phyloP scores from a whole-genome alignment of 805 yeast genomes.

The Pichia heedii region DNA sequence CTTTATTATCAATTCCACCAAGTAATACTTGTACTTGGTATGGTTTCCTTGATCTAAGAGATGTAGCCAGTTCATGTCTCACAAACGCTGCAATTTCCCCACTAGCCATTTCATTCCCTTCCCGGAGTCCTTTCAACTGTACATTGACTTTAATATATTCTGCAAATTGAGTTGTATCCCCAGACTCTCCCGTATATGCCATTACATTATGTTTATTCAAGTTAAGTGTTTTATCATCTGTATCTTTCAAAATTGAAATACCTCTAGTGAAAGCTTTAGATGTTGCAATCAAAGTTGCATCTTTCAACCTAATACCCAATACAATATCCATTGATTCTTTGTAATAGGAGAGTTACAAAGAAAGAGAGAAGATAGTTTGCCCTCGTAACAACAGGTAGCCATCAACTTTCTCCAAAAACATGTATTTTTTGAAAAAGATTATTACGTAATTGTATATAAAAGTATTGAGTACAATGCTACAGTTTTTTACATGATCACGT shows the following conservation, averaged over 20 bases:
- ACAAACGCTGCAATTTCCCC: constrained; percentile 82
- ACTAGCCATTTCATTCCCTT: constrained; percentile 72
- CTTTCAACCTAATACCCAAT: constrained; percentile 75
- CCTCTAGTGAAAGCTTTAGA: constrained; percentile 92
- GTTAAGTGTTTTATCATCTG: constrained; percentile 71
- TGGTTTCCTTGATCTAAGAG: constrained; percentile 89
- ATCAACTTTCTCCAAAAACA: too few relatives aligned
- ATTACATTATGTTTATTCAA: constrained; percentile 70
- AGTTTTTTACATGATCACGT: too few relatives aligned
- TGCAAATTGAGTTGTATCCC: constrained; percentile 93
- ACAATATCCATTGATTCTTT: constrained; percentile 98
- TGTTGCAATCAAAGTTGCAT: constrained; percentile 82
- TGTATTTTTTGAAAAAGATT: too few relatives aligned
- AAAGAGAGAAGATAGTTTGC: too few relatives aligned
- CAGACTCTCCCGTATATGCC: constrained; percentile 93
- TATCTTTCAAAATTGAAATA: constrained; percentile 66
- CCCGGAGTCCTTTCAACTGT: constrained; percentile 80
- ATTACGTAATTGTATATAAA: too few relatives aligned
- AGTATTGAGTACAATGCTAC: too few relatives aligned
- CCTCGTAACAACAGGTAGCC: too few relatives aligned
- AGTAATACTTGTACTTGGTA: constrained; percentile 87
- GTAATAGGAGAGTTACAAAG: too few relatives aligned
- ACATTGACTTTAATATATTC: constrained; percentile 91
- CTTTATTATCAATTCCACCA: constrained; percentile 61
- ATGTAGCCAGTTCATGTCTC: constrained; percentile 78